Base-by-base conservation (phyloP, 2,329 filamentous ascomycete genomes). In the Clarireedia paspali region DNA sequence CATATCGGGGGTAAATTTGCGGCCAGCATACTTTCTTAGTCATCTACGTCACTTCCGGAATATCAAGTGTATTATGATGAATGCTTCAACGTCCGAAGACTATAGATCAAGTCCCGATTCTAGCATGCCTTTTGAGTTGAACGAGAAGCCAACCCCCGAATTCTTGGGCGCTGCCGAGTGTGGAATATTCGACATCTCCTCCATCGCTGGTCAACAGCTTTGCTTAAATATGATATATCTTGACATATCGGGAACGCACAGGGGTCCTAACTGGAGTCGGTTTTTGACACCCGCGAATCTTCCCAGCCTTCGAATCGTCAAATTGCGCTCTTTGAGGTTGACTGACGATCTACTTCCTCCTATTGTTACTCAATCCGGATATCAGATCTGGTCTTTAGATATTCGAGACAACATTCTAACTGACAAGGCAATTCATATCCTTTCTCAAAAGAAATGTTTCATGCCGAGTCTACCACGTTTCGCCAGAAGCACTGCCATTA, bases 331-430 rank as follows among this genome's bases (percentile, higher is more conserved):
- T 2, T 72, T 77, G 23, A 74, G 77, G 57, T 62, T 84, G 23
- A 74, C 76, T 23, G 73, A 79, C 56, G 53, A 55, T 1, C 66
- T 70, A 2, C 67, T 72, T 2, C 55, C 68, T 0, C 44, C 65
- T 3, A 59, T 75, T 42, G 62, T 78, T 63, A 60, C 64, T 57
- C 59, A 65, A 5, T 73, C 73, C 48, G 56, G 60, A 4, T 57
- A 57, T 10, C 74, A 71, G 27, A 66, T 84, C 10, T 84, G 81
- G 81, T 82, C 81, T 61, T 64, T 84, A 4, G 80, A 85, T 59
- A 50, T 84, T 0, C 71, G 73, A 39, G 53, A 73, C 5, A 85
- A 85, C 60, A 72, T 71, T 10, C 63, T 85, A 9, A 76, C 74
- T 0, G 80, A 84, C 61, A 61, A 39, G 2, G 61, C 70, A 3